Evolutionary conservation across 2,329 filamentous ascomycete genomes (phyloP).

Genomic region (Neurospora sp.): DNA sequence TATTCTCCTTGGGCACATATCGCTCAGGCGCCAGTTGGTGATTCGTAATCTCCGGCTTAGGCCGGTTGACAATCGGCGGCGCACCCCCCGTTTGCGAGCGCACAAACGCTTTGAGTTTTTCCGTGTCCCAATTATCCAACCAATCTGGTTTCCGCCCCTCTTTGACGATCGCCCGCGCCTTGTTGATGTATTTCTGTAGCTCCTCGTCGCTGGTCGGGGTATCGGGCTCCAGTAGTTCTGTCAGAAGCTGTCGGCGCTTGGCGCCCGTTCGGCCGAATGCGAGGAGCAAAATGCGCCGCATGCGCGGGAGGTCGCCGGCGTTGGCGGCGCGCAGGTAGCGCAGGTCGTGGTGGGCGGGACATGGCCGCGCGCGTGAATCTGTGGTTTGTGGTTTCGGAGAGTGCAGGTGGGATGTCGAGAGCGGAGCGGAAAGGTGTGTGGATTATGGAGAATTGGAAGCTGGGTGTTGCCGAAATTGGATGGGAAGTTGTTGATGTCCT

Average conservation of each 20-base stretch:
- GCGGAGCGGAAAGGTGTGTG: neutral
- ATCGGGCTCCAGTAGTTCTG: constrained; percentile 26
- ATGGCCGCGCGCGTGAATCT: constrained; percentile 12
- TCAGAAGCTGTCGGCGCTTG: constrained; percentile 38
- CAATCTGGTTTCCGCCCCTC: constrained; percentile 24
- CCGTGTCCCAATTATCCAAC: constrained; percentile 39
- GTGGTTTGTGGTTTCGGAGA: neutral
- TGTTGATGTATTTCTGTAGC: constrained; percentile 26
- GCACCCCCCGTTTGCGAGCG: constrained; percentile 24
- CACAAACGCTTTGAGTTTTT: constrained; percentile 33
- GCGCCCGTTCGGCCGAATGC: constrained; percentile 45
- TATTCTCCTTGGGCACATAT: constrained; percentile 31
- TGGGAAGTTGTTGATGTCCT: neutral
- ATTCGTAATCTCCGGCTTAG: constrained; percentile 20
- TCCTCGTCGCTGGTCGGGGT: constrained; percentile 30
- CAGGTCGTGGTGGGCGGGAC: constrained; percentile 28
- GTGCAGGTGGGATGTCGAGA: neutral
- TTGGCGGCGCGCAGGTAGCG: constrained; percentile 43
- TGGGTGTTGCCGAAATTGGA: neutral
- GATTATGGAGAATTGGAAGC: neutral
- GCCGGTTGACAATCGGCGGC: constrained; percentile 19
- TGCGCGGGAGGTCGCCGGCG: constrained; percentile 34
- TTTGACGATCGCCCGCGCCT: constrained; percentile 1
- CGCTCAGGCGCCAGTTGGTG: constrained; percentile 25
- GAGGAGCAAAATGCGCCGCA: constrained; percentile 36